Percentiles rank a stretch among this genome's conserved stretches.
Evolutionary conservation across 495 filamentous ascomycete genomes (phyloP).

Genomic region (Amniculicola lignicola): DNA sequence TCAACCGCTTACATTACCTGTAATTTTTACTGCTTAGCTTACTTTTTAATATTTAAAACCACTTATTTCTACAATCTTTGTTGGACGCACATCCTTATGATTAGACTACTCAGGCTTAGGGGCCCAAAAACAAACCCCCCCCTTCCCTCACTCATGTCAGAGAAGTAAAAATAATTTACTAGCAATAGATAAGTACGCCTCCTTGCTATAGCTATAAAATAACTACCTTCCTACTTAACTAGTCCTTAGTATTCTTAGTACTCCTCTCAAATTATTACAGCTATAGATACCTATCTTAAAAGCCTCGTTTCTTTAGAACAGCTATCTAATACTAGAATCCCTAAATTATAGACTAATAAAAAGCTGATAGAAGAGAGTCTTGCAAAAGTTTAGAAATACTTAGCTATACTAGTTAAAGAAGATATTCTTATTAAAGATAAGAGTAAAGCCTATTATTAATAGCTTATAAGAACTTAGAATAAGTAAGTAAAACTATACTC

Average conservation of each 20-base stretch:
- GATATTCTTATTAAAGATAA: no score
- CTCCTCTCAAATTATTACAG: no score
- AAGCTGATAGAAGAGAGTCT: no score
- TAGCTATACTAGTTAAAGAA: background rate
- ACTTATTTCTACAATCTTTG: background rate
- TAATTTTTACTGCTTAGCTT: no score
- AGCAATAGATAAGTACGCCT: slow-evolving; percentile 3
- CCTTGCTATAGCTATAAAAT: slow-evolving; percentile 1
- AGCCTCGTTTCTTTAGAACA: slow-evolving; percentile 4
- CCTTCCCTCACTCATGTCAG: slow-evolving; percentile 1
- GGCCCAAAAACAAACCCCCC: slow-evolving; percentile 1
- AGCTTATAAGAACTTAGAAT: no score
- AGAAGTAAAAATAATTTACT: slow-evolving; percentile 5
- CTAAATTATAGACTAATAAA: no score
- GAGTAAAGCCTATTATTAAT: no score
- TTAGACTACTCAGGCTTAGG: background rate
- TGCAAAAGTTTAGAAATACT: slow-evolving; percentile 1
- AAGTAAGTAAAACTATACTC: no score
- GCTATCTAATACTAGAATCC: slow-evolving; percentile 3
- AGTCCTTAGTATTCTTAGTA: no score
- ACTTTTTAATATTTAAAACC: background rate
- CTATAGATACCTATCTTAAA: slow-evolving; percentile 4
- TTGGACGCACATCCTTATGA: slow-evolving; percentile 8
- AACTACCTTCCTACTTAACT: slow-evolving; percentile 4
- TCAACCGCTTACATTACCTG: no score